Conservation (phyloP, 2,329 filamentous ascomycete genomes). For the Colletotrichum higginsianum region DNA sequence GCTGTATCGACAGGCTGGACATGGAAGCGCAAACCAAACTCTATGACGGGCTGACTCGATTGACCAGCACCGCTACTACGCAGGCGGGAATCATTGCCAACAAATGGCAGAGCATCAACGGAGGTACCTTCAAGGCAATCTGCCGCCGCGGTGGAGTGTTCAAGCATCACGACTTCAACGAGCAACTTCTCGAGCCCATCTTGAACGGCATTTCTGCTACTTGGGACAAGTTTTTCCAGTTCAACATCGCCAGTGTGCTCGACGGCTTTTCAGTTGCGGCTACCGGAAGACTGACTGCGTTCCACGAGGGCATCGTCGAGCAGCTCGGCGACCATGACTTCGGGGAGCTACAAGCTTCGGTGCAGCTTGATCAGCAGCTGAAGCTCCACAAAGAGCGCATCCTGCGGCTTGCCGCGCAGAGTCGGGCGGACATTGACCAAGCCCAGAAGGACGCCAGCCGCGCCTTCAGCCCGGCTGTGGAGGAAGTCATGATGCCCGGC, state of each 20-base stretch:
- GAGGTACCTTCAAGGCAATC: neutral
- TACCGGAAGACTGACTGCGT: neutral
- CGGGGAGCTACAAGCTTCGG: neutral
- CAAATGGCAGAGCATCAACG: neutral
- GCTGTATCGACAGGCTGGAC: neutral
- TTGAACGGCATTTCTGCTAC: neutral
- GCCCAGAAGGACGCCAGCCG: conserved; percentile 27
- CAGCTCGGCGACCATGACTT: neutral
- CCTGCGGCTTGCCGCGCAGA: neutral
- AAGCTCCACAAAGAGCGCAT: neutral
- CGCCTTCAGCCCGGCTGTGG: neutral
- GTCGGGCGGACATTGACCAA: neutral
- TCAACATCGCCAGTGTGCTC: neutral
- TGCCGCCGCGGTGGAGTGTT: neutral
- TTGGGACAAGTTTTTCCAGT: conserved; percentile 10
- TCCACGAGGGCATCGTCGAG: neutral
- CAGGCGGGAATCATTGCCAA: neutral
- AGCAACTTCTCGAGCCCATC: conserved; percentile 6
- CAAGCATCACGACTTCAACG: neutral
- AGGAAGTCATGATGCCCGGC: neutral
- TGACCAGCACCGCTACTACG: neutral
- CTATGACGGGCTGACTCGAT: neutral
- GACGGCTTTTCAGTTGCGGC: neutral
- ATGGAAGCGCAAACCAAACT: neutral
- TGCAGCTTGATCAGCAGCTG: neutral